A percentile compares a stretch with the other conserved stretches of the same genome.
Conservation (phyloP, 768 basidiomycete species). For the Solioccasus polychromus region DNA sequence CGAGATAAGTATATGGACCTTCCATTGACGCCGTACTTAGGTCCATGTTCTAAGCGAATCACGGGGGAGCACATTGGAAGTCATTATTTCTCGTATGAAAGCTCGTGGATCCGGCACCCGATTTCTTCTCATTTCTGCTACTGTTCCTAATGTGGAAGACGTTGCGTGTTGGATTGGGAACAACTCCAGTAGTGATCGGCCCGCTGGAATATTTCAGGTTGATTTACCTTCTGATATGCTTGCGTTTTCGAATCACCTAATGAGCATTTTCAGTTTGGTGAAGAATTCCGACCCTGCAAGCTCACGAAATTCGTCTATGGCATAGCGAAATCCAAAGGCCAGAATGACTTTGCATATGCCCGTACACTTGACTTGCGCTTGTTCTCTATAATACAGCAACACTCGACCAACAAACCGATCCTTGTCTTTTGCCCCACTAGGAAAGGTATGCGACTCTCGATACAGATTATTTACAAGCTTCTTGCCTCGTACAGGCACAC, state of each 20-base stretch:
- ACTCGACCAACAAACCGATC: conserved; percentile 79
- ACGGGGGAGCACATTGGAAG: conserved; percentile 91
- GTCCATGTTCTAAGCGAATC: conserved; percentile 91
- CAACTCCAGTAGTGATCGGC: conserved; percentile 25
- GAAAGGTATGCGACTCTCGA: conserved; percentile 50
- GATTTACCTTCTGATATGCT: background rate
- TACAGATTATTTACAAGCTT: background rate
- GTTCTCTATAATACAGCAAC: conserved; percentile 66
- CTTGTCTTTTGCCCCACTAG: conserved; percentile 88
- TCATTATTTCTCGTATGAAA: conserved; percentile 93
- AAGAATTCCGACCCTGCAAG: conserved; percentile 87
- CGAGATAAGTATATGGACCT: background rate
- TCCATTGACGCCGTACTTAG: conserved; percentile 40
- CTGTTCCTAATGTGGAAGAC: conserved; percentile 90
- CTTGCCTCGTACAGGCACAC: conserved; percentile 41
- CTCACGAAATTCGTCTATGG: conserved; percentile 72
- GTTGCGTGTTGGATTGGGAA: conserved; percentile 85
- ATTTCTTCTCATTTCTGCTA: conserved; percentile 89
- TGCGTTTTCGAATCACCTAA: conserved; percentile 5
- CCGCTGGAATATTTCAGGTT: conserved; percentile 72
- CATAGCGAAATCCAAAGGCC: conserved; percentile 53
- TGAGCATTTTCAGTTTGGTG: conserved; percentile 67
- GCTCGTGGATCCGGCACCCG: conserved; percentile 64
- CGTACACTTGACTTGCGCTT: conserved; percentile 69
- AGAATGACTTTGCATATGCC: conserved; percentile 80